These are phyloP conservation scores for Zizania palustris DNA, from an alignment of 202 grass and related monocot genomes.

Conservation along the genomic window DNA sequence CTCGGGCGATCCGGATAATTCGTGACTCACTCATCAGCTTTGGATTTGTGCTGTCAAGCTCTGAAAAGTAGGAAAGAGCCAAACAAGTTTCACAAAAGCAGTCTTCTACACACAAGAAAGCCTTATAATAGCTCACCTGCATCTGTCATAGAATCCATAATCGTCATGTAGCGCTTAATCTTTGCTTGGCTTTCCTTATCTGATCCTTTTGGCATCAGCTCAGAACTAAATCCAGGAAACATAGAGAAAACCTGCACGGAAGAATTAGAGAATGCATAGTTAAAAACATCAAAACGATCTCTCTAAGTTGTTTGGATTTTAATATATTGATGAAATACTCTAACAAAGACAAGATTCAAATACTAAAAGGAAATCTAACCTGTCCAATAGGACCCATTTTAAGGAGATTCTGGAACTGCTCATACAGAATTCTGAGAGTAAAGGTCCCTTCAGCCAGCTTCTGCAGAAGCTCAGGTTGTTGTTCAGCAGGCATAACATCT, in stretches of 20 bases:
- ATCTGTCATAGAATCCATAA: constrained; percentile 92
- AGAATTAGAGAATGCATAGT: not conserved
- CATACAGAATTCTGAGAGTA: constrained; percentile 69
- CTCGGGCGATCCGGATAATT: constrained; percentile 63
- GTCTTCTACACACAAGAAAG: not conserved
- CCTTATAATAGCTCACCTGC: constrained; percentile 51
- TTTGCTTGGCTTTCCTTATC: constrained; percentile 91
- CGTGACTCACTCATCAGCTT: constrained; percentile 79
- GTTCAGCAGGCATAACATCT: constrained; percentile 67
- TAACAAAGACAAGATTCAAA: not conserved
- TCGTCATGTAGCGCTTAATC: constrained; percentile 93
- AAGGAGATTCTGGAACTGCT: constrained; percentile 77
- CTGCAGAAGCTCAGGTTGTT: constrained; percentile 57
- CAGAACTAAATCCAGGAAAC: constrained; percentile 71
- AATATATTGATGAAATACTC: not conserved
- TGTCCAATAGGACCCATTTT: constrained; percentile 88
- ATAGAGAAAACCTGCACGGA: constrained; percentile 77
- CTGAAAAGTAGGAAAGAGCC: constrained; percentile 33
- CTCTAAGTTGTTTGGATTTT: not conserved
- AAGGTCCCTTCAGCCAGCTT: constrained; percentile 72
- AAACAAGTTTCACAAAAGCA: constrained; percentile 6
- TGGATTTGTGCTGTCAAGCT: constrained; percentile 79
- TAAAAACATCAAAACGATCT: not conserved
- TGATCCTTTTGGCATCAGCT: constrained; percentile 85
- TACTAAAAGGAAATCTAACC: constrained; percentile 40